Evolutionary conservation across 306 rosid genomes (phyloP).

Genomic region (Fagus sylvatica): DNA sequence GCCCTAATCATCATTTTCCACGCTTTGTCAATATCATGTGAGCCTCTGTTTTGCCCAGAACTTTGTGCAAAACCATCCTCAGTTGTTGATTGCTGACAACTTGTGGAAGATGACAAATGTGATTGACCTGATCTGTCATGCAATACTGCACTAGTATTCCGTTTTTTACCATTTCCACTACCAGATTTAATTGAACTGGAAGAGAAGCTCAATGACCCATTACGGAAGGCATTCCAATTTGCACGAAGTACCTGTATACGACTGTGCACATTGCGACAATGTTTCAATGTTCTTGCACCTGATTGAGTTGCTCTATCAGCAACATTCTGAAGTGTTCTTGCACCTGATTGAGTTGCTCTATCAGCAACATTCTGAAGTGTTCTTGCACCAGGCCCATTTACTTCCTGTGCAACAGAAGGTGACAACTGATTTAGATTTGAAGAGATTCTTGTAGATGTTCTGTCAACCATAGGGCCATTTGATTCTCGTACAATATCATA

Average conservation of each 20-base stretch:
- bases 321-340: background rate
- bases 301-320: conserved; percentile 12
- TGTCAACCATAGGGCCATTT: conserved; percentile 11
- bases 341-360: conserved; percentile 17
- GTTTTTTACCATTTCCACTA: conserved; percentile 25
- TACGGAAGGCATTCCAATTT: conserved; percentile 69
- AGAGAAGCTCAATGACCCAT: conserved; percentile 58
- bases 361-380: background rate
- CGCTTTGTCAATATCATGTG: conserved; percentile 54
- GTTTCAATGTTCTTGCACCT: conserved; percentile 45
- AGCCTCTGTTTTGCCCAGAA: conserved; percentile 10
- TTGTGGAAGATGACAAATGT: conserved; percentile 34
- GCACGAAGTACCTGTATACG: conserved; percentile 51
- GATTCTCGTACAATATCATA: conserved; percentile 39
- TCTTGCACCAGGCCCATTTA: conserved; percentile 1
- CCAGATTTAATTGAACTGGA: conserved; percentile 40
- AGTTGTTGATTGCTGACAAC: conserved; percentile 34
- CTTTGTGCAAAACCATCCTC: conserved; percentile 24
- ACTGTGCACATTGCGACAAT: conserved; percentile 44
- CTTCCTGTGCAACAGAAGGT: conserved; percentile 22
- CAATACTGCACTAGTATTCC: conserved; percentile 18
- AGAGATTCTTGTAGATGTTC: conserved; percentile 24
- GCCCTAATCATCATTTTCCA: conserved; percentile 83
- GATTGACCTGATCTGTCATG: conserved; percentile 29
- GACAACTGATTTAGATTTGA: conserved; percentile 16